Base-by-base conservation (phyloP, 768 basidiomycete genomes). In the Epithele typhae region DNA sequence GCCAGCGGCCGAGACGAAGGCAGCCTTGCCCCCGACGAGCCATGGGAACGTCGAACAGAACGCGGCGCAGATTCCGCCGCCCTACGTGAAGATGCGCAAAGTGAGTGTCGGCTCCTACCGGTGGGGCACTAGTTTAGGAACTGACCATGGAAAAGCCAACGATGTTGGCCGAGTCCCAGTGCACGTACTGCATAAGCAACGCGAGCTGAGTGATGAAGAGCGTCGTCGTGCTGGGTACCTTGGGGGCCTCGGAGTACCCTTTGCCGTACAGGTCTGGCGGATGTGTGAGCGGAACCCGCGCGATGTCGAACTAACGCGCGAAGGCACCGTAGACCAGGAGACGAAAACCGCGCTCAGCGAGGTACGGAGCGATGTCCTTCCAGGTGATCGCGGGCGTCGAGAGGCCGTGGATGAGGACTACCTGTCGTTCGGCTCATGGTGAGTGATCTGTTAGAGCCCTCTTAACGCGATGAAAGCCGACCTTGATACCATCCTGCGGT, bases 191-290 rank as follows among this genome's bases (percentile, higher is more conserved):
- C 77, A 92, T 76, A 39, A 92, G 74, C 6, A 90, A 75, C 0
- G 89, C 88, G 14, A 92, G 81, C 58, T 91, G 87, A 0, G 77
- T 78, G 0, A 79, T 77, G 58, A 82, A 84, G 3, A 91, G 66
- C 3, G 70, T 68, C 1, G 78, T 65, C 51, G 84, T 73, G 59
- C 85, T 86, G 3, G 73, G 73, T 11, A 74, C 77, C 19, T 79
- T 71, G 1, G 88, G 87, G 1, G 87, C 86, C 45, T 87, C 87
- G 1, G 86, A 86, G 63, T 90, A 92, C 4, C 88, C 88, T 40
- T 89, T 76, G 14, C 88, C 89, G 51, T 86, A 89, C n/a, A 88
- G 68, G 65, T 92, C 88, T 88, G 49, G 18, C 11, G 8, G 14
- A 23, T 39, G 18, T 25, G n/a, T n/a, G n/a, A n/a, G n/a, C n/a